Conservation (phyloP, 2,329 filamentous ascomycete genomes). For the Graphiopsis chlorocephala region DNA sequence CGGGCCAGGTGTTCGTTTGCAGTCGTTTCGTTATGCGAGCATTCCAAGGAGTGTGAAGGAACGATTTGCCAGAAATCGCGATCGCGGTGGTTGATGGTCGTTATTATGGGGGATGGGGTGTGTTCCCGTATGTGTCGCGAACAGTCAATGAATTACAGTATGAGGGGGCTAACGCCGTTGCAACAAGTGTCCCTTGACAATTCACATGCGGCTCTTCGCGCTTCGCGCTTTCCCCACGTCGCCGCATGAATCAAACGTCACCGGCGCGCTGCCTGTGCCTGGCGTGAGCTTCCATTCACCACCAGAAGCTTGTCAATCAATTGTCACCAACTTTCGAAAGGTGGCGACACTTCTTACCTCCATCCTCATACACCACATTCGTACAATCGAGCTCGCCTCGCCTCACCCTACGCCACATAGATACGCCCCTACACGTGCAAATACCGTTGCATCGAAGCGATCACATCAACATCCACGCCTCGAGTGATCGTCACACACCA, state of each 20-base stretch:
- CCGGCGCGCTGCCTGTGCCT: neutral
- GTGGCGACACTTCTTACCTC: neutral
- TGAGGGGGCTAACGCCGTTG: neutral
- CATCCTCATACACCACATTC: neutral
- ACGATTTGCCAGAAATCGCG: slow-evolving; percentile 5
- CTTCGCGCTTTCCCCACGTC: neutral
- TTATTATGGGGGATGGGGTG: neutral
- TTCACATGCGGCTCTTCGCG: neutral
- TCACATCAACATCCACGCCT: neutral
- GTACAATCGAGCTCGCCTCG: neutral
- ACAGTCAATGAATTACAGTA: too few species aligned
- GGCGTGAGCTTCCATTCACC: neutral
- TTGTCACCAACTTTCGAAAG: neutral
- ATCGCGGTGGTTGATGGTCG: neutral
- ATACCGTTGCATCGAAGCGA: neutral
- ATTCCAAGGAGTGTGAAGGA: neutral
- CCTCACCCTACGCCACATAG: neutral
- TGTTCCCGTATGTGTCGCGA: neutral
- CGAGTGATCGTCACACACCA: neutral
- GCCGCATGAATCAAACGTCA: neutral
- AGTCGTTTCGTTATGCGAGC: neutral
- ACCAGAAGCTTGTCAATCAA: neutral
- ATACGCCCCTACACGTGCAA: neutral
- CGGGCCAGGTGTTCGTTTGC: neutral
- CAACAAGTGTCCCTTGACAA: neutral